These are phyloP conservation scores for peach (Prunus persica) DNA, from an alignment of 306 rosid genomes.

Conservation along the genomic window Prunus_persica_NCBIv2 NC_034013.1:12417001-12417500, in stretches of 20 bases:
- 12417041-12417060: neutral
- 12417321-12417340: neutral
- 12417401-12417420: slow-evolving; percentile 14
- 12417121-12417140: neutral
- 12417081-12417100: neutral
- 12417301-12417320: neutral
- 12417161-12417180: neutral
- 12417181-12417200: slow-evolving; percentile 1
- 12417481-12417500: no score
- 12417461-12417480: neutral
- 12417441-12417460: slow-evolving; percentile 1
- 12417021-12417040: slow-evolving; percentile 3
- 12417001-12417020: slow-evolving; percentile 14
- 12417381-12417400: slow-evolving; percentile 12
- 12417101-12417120: neutral
- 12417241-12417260: slow-evolving; percentile 21
- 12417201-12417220: neutral
- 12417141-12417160: neutral
- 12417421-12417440: neutral
- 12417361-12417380: neutral
- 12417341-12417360: neutral
- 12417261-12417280: neutral
- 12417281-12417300: neutral
- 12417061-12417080: slow-evolving; percentile 6
- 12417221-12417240: neutral